Evolutionary conservation across 192 early-diverging fungal species (phyloP).

Genomic region (Lunasporangiospora selenospora): DNA sequence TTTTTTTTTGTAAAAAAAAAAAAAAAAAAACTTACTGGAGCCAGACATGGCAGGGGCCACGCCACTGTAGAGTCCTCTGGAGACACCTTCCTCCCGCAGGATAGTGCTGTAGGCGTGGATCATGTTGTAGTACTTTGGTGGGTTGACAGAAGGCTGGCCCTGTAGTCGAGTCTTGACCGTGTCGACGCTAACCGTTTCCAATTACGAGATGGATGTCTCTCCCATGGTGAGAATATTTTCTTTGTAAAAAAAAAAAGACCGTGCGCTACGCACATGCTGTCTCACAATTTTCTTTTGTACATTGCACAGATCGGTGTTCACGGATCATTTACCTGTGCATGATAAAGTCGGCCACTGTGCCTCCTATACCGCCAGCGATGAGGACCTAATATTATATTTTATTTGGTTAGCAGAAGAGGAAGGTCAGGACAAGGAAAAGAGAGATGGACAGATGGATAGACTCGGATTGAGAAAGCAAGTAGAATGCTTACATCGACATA

Average conservation of each 20-base stretch:
- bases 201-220: background rate
- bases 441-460: background rate
- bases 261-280: too few relatives aligned
- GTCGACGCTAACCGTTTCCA: constrained; percentile 31
- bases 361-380: constrained; percentile 61
- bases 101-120: constrained; percentile 52
- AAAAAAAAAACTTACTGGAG: background rate
- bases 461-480: background rate
- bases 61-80: constrained; percentile 51
- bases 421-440: background rate
- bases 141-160: constrained; percentile 42
- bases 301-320: too few relatives aligned
- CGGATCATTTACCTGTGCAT: constrained; percentile 59
- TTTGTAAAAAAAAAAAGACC: background rate
- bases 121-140: constrained; percentile 53
- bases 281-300: too few relatives aligned
- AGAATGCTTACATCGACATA: constrained; percentile 35
- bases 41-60: constrained; percentile 54
- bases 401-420: too few relatives aligned
- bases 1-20: constrained; percentile 16
- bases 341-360: constrained; percentile 57
- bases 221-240: background rate
- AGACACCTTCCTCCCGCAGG: constrained; percentile 50
- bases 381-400: constrained; percentile 39
- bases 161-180: constrained; percentile 57